Percentiles rank a stretch among this genome's conserved stretches.
Evolutionary conservation across 1,139 yeast genomes (phyloP).

Genomic region (Kodamaea plutei): DNA sequence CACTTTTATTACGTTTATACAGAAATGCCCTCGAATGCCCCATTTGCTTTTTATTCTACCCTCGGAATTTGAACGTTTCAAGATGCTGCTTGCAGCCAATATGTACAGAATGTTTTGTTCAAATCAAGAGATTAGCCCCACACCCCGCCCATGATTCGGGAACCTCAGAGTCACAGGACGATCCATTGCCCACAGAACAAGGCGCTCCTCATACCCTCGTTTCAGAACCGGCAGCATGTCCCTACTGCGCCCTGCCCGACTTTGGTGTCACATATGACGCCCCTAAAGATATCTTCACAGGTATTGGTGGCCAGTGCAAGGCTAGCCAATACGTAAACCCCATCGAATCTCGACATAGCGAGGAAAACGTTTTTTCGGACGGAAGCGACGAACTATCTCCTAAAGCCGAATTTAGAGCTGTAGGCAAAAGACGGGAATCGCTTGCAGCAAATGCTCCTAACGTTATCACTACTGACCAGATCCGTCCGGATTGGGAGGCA

Average conservation of each 20-base stretch:
- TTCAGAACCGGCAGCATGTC: constrained; percentile 87
- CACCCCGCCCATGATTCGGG: constrained; percentile 77
- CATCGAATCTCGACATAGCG: background rate
- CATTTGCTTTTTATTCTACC: constrained; percentile 86
- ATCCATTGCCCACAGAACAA: too few species aligned
- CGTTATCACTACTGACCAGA: constrained; percentile 73
- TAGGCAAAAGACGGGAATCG: constrained; percentile 33
- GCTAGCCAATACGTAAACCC: constrained; percentile 9
- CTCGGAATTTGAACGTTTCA: constrained; percentile 72
- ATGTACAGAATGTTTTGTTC: constrained; percentile 96
- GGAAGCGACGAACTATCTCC: background rate
- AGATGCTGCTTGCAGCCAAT: constrained; percentile 92
- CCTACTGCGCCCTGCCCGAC: constrained; percentile 85
- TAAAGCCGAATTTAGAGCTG: constrained; percentile 1
- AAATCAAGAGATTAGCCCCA: constrained; percentile 89
- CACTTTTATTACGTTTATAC: constrained; percentile 47
- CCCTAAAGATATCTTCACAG: constrained; percentile 51
- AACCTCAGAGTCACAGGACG: constrained; percentile 20
- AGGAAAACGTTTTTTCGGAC: background rate
- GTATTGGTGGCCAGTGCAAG: constrained; percentile 41
- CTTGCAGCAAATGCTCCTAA: constrained; percentile 58
- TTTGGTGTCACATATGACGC: constrained; percentile 82
- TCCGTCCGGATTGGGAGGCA: constrained; percentile 90
- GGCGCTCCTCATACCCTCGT: constrained; percentile 70
- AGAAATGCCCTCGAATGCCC: constrained; percentile 79